Evolutionary conservation across 306 rosid species (phyloP), one percentile per base, ranked within the genome.

Genomic region (Adenanthera pavonina): DNA sequence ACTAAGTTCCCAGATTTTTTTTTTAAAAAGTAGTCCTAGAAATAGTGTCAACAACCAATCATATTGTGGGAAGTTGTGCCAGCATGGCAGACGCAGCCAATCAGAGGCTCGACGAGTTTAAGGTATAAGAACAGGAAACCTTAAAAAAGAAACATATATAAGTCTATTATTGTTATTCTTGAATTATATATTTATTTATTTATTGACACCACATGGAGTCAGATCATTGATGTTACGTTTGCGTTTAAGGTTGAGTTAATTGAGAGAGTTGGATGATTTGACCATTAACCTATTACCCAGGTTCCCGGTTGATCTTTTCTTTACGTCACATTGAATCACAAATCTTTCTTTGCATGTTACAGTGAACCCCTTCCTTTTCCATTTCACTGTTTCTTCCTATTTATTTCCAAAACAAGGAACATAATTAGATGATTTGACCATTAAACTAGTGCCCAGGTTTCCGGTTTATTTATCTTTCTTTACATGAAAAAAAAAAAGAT

Each of bases 51-150:
- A 84, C 92, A 86, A 84, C 92, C 92, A 92, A 91, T 91, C 83
- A 85, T 84, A 76, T 52, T 44, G 78, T 74, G 81, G 84, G 77
- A 73, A 83, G 75, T 41, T 64, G 85, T 64, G 85, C 90, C 91
- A 89, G 77, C 87, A 87, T 89, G 95, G 89, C 88, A 81, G 83
- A 35, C 43, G 68, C 56, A 87, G 75, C 97, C 97, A 95, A 92
- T 95, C 90, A 90, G 69, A 80, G 74, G 69, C 89, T 95, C 94
- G 98, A 92, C 66, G 88, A 88, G 82, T 85, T 90, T 95, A 95
- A 95, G 99, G 99, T 89, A 86, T 92, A 90, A 83, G 74, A 30
- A 15, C 10, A 5, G 6, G 5, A 15, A 34, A 6, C 6, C 41
- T 13, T 14, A 75, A 33, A 8, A 59, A 0, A 59, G 19, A 69